Base-by-base conservation (phyloP, 805 yeast species). In the Maudiozyma bulderi region DNA sequence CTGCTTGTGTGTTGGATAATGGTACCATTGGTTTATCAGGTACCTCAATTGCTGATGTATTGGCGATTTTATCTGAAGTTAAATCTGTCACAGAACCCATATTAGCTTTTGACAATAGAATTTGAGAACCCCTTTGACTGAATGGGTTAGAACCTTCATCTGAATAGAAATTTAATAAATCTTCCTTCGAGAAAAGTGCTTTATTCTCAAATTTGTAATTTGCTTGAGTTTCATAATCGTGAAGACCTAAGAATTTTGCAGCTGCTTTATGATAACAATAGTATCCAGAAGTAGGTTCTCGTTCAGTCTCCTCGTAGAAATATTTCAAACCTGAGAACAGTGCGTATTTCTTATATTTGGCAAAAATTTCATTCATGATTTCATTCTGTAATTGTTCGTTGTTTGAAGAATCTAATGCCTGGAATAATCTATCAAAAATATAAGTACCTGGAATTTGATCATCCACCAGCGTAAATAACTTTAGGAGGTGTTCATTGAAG, bases 301-400 rank as follows among this genome's bases (percentile, higher is more conserved):
- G 54, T 6, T 47, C 51, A 1, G 50, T 57, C 33, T 46, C 47
- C 37, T 60, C 58, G 8, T 57, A 50, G 44, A 59, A 64, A 46
- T 58, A 64, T 14, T 54, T 56, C 34, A 66, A 53, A 28, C 70
- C 70, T 8, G 64, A 54, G 14, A 66, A 50, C 20, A 66, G 47
- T n/a, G 68, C 62, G 37, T 54, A 47, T 34, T 60, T 59, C 34
- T 54, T 58, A 52, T 58, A 66, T 39, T 57, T 58, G 9, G 47
- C 40, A 44, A 65, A 65, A 8, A 58, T 47, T n/a, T 50, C 51
- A 13, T 51, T 40, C 54, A 66, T 58, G n/a, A 65, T 42, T 6
- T 28, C 31, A 41, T 50, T 40, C 43, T 55, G 59, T 28, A 46
- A 50, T 6, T 46, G 50, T 13, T 47, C 37, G 15, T 55, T 47